phyloP scores from a whole-genome alignment of 73 alveolate species.

The Tetrahymena borealis region DNA sequence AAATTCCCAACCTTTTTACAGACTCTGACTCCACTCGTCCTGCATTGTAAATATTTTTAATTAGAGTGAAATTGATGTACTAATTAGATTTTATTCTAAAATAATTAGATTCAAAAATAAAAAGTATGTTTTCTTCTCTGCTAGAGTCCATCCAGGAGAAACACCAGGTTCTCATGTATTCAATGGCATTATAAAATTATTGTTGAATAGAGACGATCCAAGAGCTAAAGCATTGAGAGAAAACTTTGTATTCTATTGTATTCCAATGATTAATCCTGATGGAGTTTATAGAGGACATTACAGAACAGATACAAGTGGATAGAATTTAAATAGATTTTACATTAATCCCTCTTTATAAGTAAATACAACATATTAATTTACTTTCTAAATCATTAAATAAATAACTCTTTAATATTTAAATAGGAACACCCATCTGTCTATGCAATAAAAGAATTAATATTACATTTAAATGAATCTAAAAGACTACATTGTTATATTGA shows the following conservation, averaged over 20 bases:
- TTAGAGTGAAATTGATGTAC: neutral
- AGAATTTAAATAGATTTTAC: conserved; percentile 89
- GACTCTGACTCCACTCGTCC: neutral
- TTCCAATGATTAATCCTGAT: conserved; percentile 96
- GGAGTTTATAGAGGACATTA: conserved; percentile 97
- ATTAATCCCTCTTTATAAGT: conserved; percentile 65
- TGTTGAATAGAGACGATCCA: conserved; percentile 57
- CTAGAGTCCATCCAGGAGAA: conserved; percentile 99
- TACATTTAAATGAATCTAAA: conserved; percentile 53
- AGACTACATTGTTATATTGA: conserved; percentile 85
- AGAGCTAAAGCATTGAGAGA: conserved; percentile 59
- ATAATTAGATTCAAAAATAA: conserved; percentile 36
- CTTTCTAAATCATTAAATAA: too few species aligned
- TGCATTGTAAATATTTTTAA: neutral
- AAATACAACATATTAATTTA: neutral
- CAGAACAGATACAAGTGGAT: conserved; percentile 86
- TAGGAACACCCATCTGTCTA: conserved; percentile 79
- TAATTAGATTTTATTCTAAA: neutral
- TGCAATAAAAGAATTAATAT: conserved; percentile 77
- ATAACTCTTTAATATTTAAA: neutral
- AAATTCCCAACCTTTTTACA: neutral
- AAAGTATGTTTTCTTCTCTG: conserved; percentile 77
- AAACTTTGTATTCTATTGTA: conserved; percentile 81
- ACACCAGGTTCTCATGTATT: conserved; percentile 89
- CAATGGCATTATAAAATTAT: conserved; percentile 79